Conservation (phyloP, 2,329 filamentous ascomycete species). For the Periconia sp. region DNA sequence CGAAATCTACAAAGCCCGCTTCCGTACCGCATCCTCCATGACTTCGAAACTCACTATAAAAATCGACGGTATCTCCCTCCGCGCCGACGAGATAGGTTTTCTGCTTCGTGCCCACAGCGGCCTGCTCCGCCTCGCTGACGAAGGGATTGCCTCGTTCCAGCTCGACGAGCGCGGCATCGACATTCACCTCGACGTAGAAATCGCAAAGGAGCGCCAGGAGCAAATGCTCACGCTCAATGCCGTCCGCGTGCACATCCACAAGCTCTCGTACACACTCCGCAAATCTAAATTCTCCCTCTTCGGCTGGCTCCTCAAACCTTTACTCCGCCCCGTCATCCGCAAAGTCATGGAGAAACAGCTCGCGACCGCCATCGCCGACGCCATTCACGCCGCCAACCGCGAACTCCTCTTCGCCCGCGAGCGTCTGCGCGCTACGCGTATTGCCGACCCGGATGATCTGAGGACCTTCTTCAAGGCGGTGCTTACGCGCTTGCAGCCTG, state of each 20-base stretch:
- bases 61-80: slow-evolving; percentile 78
- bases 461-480: slow-evolving; percentile 82
- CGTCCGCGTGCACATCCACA: slow-evolving; percentile 82
- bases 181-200: slow-evolving; percentile 79
- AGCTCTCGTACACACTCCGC: slow-evolving; percentile 76
- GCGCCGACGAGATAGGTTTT: slow-evolving; percentile 86
- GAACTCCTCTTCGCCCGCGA: slow-evolving; percentile 87
- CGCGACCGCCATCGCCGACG: slow-evolving; percentile 68
- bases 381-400: slow-evolving; percentile 73
- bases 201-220: slow-evolving; percentile 76
- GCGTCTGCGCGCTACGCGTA: slow-evolving; percentile 79
- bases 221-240: slow-evolving; percentile 75
- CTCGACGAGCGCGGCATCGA: slow-evolving; percentile 88
- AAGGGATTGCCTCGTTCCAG: slow-evolving; percentile 82
- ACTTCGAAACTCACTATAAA: slow-evolving; percentile 76
- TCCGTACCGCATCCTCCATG: slow-evolving; percentile 67
- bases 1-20: slow-evolving; percentile 76
- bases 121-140: slow-evolving; percentile 72
- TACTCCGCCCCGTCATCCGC: slow-evolving; percentile 78
- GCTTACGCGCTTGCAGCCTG: slow-evolving; percentile 71
- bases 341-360: slow-evolving; percentile 79
- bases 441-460: slow-evolving; percentile 77
- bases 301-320: slow-evolving; percentile 80
- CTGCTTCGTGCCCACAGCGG: slow-evolving; percentile 81
- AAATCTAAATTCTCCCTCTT: slow-evolving; percentile 76